These are phyloP conservation scores for Syncephalis fuscata DNA, from an alignment of 371 early-diverging fungal species.

Conservation along the genomic window DNA sequence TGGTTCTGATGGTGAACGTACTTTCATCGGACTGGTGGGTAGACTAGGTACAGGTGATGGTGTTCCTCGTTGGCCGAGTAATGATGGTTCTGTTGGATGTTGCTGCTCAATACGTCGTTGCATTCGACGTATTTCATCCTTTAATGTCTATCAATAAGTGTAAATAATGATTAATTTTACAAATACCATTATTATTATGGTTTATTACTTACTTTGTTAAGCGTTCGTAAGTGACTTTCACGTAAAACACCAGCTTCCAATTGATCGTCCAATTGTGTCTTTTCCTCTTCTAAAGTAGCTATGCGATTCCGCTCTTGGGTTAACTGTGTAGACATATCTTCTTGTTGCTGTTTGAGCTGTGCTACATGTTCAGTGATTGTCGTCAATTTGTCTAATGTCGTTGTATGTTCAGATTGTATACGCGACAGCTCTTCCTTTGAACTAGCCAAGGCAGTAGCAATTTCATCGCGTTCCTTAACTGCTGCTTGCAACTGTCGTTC, in stretches of 20 bases:
- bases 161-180: too few species aligned
- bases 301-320: constrained; percentile 4
- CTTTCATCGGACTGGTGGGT: neutral
- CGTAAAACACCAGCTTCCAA: constrained; percentile 30
- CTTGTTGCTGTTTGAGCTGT: constrained; percentile 7
- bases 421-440: too few species aligned
- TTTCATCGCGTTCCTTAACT: constrained; percentile 13
- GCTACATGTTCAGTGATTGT: too few species aligned
- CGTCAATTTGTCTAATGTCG: too few species aligned
- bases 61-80: constrained; percentile 7
- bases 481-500: constrained; percentile 15
- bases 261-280: constrained; percentile 14
- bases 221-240: constrained; percentile 36
- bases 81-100: constrained; percentile 7
- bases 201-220: constrained; percentile 25
- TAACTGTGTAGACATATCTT: constrained; percentile 5
- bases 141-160: constrained; percentile 32
- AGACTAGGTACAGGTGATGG: constrained; percentile 10
- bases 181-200: neutral
- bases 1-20: too few species aligned
- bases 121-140: constrained; percentile 25
- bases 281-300: too few species aligned
- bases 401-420: too few species aligned
- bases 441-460: too few species aligned
- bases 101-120: constrained; percentile 3